A percentile compares a stretch with the other conserved stretches of the same genome.
These are phyloP conservation scores for Nemania abortiva DNA, from an alignment of 2,329 filamentous ascomycete genomes.

Conservation along the genomic window DNA sequence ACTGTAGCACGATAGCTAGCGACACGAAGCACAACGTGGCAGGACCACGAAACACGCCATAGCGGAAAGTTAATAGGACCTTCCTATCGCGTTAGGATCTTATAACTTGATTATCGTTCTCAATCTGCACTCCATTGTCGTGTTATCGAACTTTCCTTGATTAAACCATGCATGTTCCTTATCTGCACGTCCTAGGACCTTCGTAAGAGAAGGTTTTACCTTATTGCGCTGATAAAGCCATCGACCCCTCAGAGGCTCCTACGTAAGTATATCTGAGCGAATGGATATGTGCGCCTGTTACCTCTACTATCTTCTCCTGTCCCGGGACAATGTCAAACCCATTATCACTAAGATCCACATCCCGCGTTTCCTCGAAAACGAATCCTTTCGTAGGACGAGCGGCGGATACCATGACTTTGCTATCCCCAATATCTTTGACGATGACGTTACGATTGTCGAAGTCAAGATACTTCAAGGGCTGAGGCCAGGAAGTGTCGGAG, in stretches of 20 bases:
- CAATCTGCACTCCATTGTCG: neutral
- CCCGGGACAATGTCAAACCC: conserved; percentile 69
- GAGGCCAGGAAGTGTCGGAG: conserved; percentile 68
- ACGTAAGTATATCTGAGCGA: conserved; percentile 47
- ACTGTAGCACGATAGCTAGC: neutral
- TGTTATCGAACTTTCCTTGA: neutral
- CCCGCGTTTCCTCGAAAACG: conserved; percentile 63
- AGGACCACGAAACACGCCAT: neutral
- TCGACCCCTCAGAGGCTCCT: conserved; percentile 43
- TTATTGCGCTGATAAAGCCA: conserved; percentile 29
- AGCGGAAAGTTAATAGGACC: neutral
- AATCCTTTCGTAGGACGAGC: conserved; percentile 68
- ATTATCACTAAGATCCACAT: conserved; percentile 65
- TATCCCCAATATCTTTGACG: conserved; percentile 46
- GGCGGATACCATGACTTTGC: conserved; percentile 51
- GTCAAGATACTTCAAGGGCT: conserved; percentile 71
- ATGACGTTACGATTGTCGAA: conserved; percentile 59
- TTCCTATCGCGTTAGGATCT: neutral
- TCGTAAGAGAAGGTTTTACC: neutral
- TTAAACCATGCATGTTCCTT: neutral
- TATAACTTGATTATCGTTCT: neutral
- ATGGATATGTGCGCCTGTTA: conserved; percentile 40
- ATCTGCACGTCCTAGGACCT: neutral
- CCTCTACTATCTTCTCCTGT: conserved; percentile 45
- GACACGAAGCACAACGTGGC: neutral